These are phyloP conservation scores for Pelargonium myrrhifolium DNA, from an alignment of 441 rosid species.

Conservation along the genomic window DNA sequence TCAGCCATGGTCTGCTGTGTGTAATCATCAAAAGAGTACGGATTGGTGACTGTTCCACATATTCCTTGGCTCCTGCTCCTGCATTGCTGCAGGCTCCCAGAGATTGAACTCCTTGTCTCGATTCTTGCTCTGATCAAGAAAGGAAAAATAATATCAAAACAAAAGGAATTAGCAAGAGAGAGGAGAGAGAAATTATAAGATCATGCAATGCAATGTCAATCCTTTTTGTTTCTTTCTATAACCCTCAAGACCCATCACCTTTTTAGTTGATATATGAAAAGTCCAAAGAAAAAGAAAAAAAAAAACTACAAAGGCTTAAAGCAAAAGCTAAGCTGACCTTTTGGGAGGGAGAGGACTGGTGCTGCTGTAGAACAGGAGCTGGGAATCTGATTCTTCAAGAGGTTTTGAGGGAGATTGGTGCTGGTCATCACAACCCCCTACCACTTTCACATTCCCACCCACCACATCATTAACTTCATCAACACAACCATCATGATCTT, in stretches of 20 bases:
- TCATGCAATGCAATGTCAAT: constrained; percentile 22
- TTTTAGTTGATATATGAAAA: neutral
- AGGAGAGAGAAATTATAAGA: no score
- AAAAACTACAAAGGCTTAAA: neutral
- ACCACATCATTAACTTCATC: constrained; percentile 29
- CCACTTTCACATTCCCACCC: neutral
- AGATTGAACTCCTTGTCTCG: constrained; percentile 45
- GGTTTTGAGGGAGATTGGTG: constrained; percentile 21
- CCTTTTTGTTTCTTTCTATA: constrained; percentile 26
- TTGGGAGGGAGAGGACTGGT: constrained; percentile 30
- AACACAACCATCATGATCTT: constrained; percentile 30
- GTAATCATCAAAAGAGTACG: constrained; percentile 39
- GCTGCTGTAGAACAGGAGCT: constrained; percentile 13
- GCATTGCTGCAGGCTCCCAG: constrained; percentile 35
- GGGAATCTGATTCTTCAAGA: constrained; percentile 41
- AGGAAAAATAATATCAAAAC: constrained; percentile 8
- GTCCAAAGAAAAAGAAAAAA: neutral
- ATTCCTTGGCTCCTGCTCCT: constrained; percentile 37
- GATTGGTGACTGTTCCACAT: constrained; percentile 31
- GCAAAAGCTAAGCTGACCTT: constrained; percentile 35
- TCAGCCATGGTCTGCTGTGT: constrained; percentile 15
- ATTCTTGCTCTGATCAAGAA: constrained; percentile 36
- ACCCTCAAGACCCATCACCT: constrained; percentile 5
- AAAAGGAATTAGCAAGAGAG: no score
- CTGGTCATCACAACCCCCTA: constrained; percentile 8